Base-by-base conservation (phyloP, 129 eudicot genomes). In the Mikania micrantha region DNA sequence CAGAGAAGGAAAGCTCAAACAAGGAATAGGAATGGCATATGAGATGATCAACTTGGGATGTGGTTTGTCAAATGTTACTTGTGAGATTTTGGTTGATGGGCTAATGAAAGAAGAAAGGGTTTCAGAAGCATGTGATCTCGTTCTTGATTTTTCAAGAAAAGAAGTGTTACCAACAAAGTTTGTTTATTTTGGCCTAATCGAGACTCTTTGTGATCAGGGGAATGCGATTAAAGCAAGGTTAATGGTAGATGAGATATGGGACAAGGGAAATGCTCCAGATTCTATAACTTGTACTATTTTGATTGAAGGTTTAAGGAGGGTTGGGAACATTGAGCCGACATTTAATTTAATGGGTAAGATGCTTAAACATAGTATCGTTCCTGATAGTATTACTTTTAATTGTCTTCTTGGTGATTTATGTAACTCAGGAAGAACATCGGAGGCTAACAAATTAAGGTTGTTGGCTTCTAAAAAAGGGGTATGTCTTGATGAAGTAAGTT, bases 21-120 rank as follows among this genome's bases (percentile, higher is more conserved):
- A 85, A 59, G 98, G 85, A 4, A 74, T 91, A 39, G 88, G 82
- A 22, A 88, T 91, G 95, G 96, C 96, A 0, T 77, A 78, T 29
- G 98, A 91, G 82, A 91, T 91, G 98, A 77, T 80, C 36, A 91
- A 84, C 73, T 64, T 88, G 72, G 94, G 93, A 40, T 88, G 95
- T n/a, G 84, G 74, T 61, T 71, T 91, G 67, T 81, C 98, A 0
- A 71, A 71, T 38, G 95, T 81, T 29, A 91, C 95, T 27, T 85
- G 96, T 54, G 95, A 88, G 78, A 88, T 91, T 75, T 74, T 91
- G 82, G 71, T 82, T 32, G 85, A 88, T 44, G 95, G 96, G 72
- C 85, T 91, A 36, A 79, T 80, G 32, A 76, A 74, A 11, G 81
- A 64, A 42, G 85, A 83, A 24, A 76, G 65, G 77, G 67, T 73